phyloP scores from a whole-genome alignment of 805 yeast genomes.

The Candida namnaoensis region DNA sequence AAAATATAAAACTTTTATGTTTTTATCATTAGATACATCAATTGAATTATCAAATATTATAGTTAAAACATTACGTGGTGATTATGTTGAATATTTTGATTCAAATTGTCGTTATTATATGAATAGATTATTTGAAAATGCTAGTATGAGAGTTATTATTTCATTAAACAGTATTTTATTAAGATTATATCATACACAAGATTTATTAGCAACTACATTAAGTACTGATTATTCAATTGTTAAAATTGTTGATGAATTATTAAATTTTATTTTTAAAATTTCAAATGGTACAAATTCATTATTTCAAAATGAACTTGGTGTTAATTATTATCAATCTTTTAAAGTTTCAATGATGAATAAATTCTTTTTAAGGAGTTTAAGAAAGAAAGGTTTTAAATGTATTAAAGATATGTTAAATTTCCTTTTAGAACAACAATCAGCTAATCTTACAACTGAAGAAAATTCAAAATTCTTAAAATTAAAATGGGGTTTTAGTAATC shows the following conservation, averaged over 20 bases:
- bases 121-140: constrained; percentile 11
- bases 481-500: background rate
- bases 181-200: constrained; percentile 13
- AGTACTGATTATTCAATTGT: constrained; percentile 1
- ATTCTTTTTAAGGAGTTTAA: constrained; percentile 12
- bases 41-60: constrained; percentile 10
- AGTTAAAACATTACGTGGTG: constrained; percentile 7
- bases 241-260: no score
- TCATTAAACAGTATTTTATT: constrained; percentile 7
- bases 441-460: constrained; percentile 7
- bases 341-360: constrained; percentile 15
- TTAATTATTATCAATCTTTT: constrained; percentile 14
- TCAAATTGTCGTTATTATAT: constrained; percentile 8
- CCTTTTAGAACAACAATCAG: constrained; percentile 9
- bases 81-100: constrained; percentile 7
- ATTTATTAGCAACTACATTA: constrained; percentile 9
- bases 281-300: constrained; percentile 11
- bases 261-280: constrained; percentile 1
- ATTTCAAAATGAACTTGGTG: constrained; percentile 14
- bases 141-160: constrained; percentile 8
- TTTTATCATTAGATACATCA: background rate
- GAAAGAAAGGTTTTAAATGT: constrained; percentile 16
- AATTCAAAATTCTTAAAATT: background rate
- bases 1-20: constrained; percentile 3
- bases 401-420: constrained; percentile 14